These are phyloP conservation scores for Ballota nigra DNA, from an alignment of 257 asterid species.

Conservation along the genomic window DNA sequence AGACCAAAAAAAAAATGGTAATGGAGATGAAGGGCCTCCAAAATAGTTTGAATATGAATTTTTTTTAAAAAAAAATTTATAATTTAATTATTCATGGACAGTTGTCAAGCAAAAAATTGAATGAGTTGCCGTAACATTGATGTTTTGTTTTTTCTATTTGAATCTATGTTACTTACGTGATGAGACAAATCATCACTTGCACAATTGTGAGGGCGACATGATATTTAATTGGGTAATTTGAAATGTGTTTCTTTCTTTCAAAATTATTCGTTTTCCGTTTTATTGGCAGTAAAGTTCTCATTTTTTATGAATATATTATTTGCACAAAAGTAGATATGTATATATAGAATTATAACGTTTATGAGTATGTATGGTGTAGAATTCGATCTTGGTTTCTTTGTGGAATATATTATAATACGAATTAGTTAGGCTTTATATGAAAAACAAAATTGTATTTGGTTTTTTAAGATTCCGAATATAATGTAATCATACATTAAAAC, in stretches of 20 bases:
- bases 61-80: background rate
- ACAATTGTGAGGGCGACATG: slow-evolving; percentile 23
- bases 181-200: slow-evolving; percentile 19
- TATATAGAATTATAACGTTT: too few relatives aligned
- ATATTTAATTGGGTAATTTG: slow-evolving; percentile 2
- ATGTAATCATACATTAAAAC: too few relatives aligned
- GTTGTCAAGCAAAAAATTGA: slow-evolving; percentile 37
- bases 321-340: too few relatives aligned
- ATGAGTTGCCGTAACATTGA: slow-evolving; percentile 40
- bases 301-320: background rate
- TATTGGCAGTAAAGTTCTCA: background rate
- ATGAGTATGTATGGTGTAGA: too few relatives aligned
- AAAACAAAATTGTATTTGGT: too few relatives aligned
- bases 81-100: slow-evolving; percentile 19
- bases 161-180: slow-evolving; percentile 19
- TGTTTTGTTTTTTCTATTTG: slow-evolving; percentile 29
- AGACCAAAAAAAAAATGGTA: slow-evolving; percentile 21
- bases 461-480: too few relatives aligned
- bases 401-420: too few relatives aligned
- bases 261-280: background rate
- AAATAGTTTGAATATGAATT: background rate
- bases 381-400: too few relatives aligned
- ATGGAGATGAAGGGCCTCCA: background rate
- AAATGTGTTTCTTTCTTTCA: background rate
- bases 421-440: too few relatives aligned